These are phyloP conservation scores for Oidium heveae DNA, from an alignment of 2,329 filamentous ascomycete species.

Conservation along the genomic window DNA sequence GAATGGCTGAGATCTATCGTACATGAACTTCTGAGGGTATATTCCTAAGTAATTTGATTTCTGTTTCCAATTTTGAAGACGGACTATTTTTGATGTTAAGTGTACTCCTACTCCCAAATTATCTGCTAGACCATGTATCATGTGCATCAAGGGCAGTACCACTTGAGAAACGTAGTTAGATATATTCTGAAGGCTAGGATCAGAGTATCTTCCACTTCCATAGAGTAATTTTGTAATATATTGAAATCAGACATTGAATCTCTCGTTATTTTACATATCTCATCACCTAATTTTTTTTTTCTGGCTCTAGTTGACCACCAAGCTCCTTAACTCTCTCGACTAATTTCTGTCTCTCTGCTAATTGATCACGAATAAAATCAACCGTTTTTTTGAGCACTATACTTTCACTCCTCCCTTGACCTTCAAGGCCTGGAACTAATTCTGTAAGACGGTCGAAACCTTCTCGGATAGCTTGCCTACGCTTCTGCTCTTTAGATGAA, in stretches of 20 bases:
- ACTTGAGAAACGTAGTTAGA: too few relatives aligned
- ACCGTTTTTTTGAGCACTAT: slow-evolving; percentile 35
- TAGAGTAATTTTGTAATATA: too few relatives aligned
- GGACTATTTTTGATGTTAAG: too few relatives aligned
- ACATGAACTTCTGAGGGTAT: neutral
- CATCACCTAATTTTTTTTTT: neutral
- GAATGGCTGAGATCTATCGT: neutral
- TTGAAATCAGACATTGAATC: too few relatives aligned
- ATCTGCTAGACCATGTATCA: too few relatives aligned
- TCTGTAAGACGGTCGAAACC: slow-evolving; percentile 43
- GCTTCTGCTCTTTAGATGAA: slow-evolving; percentile 21
- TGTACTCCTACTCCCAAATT: too few relatives aligned
- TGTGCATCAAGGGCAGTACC: too few relatives aligned
- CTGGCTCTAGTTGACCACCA: slow-evolving; percentile 21
- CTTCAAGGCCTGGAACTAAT: slow-evolving; percentile 41
- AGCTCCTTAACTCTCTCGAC: slow-evolving; percentile 23
- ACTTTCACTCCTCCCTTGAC: slow-evolving; percentile 43
- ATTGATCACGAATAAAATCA: slow-evolving; percentile 24
- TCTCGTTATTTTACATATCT: too few relatives aligned
- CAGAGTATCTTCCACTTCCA: too few relatives aligned
- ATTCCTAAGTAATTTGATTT: neutral
- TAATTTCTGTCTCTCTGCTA: slow-evolving; percentile 23
- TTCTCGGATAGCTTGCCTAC: slow-evolving; percentile 28
- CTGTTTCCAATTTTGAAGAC: too few relatives aligned
- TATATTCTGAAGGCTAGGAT: too few relatives aligned